Evolutionary conservation across 768 basidiomycete species (phyloP).

Genomic region (Phylloporus rhodoxanthus): DNA sequence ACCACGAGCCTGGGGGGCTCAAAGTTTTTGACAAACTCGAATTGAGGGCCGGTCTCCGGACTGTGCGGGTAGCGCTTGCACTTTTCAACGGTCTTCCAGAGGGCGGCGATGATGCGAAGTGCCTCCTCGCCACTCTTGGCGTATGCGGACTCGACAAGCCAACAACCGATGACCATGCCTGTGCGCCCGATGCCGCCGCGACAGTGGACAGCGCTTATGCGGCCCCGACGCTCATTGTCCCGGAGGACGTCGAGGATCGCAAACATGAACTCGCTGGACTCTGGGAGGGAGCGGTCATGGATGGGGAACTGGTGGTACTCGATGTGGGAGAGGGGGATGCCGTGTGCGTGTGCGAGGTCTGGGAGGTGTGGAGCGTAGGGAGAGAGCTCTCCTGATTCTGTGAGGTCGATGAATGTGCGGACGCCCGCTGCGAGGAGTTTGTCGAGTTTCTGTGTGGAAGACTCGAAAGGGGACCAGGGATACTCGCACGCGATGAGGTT

Average conservation of each 20-base stretch:
- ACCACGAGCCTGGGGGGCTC: slow-evolving; percentile 21
- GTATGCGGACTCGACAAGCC: slow-evolving; percentile 63
- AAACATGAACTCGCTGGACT: slow-evolving; percentile 53
- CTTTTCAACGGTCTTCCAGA: slow-evolving; percentile 77
- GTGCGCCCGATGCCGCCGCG: slow-evolving; percentile 72
- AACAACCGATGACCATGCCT: slow-evolving; percentile 62
- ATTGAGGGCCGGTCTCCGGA: slow-evolving; percentile 75
- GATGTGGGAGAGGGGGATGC: slow-evolving; percentile 49
- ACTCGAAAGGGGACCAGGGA: slow-evolving; percentile 60
- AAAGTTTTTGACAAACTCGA: slow-evolving; percentile 67
- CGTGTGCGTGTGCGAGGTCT: slow-evolving; percentile 47
- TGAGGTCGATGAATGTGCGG: slow-evolving; percentile 79
- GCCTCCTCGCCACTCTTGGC: slow-evolving; percentile 63
- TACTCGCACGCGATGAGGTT: slow-evolving; percentile 75
- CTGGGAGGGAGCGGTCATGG: slow-evolving; percentile 63
- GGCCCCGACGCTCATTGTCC: slow-evolving; percentile 53
- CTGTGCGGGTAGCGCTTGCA: slow-evolving; percentile 68
- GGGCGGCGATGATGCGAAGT: slow-evolving; percentile 53
- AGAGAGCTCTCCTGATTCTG: slow-evolving; percentile 70
- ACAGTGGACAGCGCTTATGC: slow-evolving; percentile 71
- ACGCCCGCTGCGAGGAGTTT: slow-evolving; percentile 65
- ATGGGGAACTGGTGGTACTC: slow-evolving; percentile 80
- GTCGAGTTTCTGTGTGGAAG: slow-evolving; percentile 62
- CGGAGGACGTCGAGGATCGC: slow-evolving; percentile 51
- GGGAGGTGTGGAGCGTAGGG: slow-evolving; percentile 57